Evolutionary conservation across 495 filamentous ascomycete species (phyloP).

Genomic region (Podospora sp.): DNA sequence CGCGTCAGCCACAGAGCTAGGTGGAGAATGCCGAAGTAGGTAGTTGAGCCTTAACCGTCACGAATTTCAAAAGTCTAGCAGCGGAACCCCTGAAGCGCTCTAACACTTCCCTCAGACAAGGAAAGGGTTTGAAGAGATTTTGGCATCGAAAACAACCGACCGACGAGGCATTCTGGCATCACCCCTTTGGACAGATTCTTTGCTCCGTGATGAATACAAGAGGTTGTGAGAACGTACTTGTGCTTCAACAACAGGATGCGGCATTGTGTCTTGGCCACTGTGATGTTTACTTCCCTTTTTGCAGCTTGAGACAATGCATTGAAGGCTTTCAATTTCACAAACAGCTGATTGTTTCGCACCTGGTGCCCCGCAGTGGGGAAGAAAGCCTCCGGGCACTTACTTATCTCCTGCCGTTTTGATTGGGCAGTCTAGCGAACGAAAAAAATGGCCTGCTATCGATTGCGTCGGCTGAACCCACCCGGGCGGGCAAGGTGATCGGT

Average conservation of each 20-base stretch:
- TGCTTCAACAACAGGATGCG: background rate
- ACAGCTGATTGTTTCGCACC: background rate
- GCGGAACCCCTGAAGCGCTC: too few relatives aligned
- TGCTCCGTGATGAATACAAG: too few relatives aligned
- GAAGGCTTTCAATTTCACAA: background rate
- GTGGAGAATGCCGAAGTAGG: too few relatives aligned
- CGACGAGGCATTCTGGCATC: too few relatives aligned
- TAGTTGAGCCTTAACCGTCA: too few relatives aligned
- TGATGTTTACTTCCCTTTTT: background rate
- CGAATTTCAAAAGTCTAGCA: too few relatives aligned
- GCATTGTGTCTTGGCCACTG: background rate
- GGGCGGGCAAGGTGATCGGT: background rate
- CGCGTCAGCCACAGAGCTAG: background rate
- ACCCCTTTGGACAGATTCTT: too few relatives aligned
- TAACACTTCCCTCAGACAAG: too few relatives aligned
- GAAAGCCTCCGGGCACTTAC: background rate
- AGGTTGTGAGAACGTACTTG: too few relatives aligned
- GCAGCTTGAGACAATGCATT: constrained; percentile 3
- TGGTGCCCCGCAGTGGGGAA: background rate
- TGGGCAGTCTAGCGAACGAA: constrained; percentile 2
- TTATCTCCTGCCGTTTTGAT: constrained; percentile 3
- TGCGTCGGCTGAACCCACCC: constrained; percentile 13
- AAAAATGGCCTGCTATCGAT: constrained; percentile 14
- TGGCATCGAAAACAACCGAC: too few relatives aligned
- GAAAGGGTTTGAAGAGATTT: too few relatives aligned